These are phyloP conservation scores for Podospora comata DNA, from an alignment of 495 filamentous ascomycete genomes.

Conservation along the genomic window DNA sequence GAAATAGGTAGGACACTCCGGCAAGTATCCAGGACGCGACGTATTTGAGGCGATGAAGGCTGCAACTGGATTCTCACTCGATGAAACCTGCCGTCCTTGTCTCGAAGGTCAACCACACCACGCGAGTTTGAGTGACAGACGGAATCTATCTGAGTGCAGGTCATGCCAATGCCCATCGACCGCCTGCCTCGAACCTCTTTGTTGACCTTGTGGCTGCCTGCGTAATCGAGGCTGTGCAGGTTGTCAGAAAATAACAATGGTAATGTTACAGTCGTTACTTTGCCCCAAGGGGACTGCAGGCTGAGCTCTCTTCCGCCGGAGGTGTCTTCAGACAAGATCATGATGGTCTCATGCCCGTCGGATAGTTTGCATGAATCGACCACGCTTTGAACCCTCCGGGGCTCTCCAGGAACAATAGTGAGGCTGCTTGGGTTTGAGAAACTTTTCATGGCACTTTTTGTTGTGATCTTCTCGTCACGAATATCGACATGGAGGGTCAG, in stretches of 20 bases:
- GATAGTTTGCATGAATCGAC: slow-evolving; percentile 71
- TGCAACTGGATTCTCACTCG: slow-evolving; percentile 64
- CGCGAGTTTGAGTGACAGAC: slow-evolving; percentile 45
- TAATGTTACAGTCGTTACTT: slow-evolving; percentile 52
- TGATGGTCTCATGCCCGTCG: slow-evolving; percentile 64
- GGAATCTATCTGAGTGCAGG: slow-evolving; percentile 38
- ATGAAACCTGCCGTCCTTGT: slow-evolving; percentile 58
- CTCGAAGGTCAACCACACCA: slow-evolving; percentile 63
- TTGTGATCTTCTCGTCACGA: slow-evolving; percentile 20
- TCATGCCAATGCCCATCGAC: slow-evolving; percentile 21
- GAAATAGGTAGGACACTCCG: slow-evolving; percentile 58
- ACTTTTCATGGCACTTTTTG: slow-evolving; percentile 25
- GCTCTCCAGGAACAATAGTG: slow-evolving; percentile 40
- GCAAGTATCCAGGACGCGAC: slow-evolving; percentile 57
- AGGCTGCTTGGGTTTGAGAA: slow-evolving; percentile 5
- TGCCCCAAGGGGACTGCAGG: slow-evolving; percentile 73
- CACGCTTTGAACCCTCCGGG: slow-evolving; percentile 55
- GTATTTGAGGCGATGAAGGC: slow-evolving; percentile 59
- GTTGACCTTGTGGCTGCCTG: slow-evolving; percentile 30
- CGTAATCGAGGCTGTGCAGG: slow-evolving; percentile 38
- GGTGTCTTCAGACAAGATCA: slow-evolving; percentile 65
- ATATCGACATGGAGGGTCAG: slow-evolving; percentile 56
- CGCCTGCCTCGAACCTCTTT: slow-evolving; percentile 11
- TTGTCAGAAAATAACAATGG: slow-evolving; percentile 44
- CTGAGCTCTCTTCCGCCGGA: slow-evolving; percentile 61